Evolutionary conservation across 164 flowering plant genomes (phyloP).

Genomic region (Pachysandra terminalis): DNA sequence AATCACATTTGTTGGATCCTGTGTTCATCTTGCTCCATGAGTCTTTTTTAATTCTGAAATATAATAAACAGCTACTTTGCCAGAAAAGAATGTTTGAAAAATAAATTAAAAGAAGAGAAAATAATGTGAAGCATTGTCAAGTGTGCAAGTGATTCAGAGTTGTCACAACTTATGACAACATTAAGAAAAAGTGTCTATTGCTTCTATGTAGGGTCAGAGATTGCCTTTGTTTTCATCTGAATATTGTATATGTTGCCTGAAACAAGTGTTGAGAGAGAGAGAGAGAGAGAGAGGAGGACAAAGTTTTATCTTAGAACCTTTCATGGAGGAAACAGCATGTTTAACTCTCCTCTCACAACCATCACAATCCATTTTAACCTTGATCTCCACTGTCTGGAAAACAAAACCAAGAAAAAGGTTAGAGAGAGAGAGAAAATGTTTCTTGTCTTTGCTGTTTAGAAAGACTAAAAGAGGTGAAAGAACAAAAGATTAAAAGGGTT

Average conservation of each 20-base stretch:
- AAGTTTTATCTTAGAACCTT: conserved; percentile 37
- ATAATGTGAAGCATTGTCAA: too few species aligned
- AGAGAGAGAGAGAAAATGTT: neutral
- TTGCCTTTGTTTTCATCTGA: too few species aligned
- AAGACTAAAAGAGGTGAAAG: neutral
- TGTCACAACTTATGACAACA: too few species aligned
- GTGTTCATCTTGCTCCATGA: too few species aligned
- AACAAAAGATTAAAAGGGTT: neutral
- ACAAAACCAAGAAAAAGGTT: neutral
- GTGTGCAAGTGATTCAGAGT: too few species aligned
- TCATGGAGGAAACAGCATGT: conserved; percentile 53
- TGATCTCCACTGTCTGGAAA: conserved; percentile 71
- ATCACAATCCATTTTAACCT: conserved; percentile 82
- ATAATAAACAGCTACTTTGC: neutral
- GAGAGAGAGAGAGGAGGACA: conserved; percentile 11
- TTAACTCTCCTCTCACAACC: conserved; percentile 78
- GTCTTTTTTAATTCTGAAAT: too few species aligned
- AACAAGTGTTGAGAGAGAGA: neutral
- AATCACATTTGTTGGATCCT: too few species aligned
- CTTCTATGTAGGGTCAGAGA: too few species aligned
- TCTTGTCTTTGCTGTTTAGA: neutral
- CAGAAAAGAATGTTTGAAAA: too few species aligned
- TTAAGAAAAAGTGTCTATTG: too few species aligned
- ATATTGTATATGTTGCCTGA: too few species aligned
- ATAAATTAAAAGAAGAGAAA: too few species aligned